Evolutionary conservation across 176 grass and related monocot genomes (phyloP).

Genomic region (Urochloa ruziziensis): DNA sequence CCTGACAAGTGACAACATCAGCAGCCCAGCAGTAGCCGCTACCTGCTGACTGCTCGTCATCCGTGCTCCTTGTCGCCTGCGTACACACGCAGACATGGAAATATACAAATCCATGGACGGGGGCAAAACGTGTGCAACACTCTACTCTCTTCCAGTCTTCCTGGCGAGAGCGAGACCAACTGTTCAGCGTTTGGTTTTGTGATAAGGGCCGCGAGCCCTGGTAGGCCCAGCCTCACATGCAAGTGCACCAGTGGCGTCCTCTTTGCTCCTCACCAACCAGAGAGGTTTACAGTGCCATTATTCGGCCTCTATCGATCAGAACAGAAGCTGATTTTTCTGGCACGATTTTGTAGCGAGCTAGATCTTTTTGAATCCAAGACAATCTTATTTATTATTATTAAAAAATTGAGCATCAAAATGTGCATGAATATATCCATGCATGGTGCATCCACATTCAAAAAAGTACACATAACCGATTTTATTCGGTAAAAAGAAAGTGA

Average conservation of each 20-base stretch:
- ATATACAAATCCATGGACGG: not conserved
- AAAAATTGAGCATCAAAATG: not conserved
- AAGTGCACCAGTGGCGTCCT: not conserved
- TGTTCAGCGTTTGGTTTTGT: not conserved
- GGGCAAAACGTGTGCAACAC: constrained; percentile 33
- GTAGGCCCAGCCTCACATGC: constrained; percentile 44
- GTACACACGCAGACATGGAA: not conserved
- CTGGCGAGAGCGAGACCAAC: not conserved
- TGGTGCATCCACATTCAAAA: not conserved
- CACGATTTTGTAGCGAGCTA: not conserved
- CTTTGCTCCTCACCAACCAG: constrained; percentile 28
- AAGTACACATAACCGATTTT: not conserved
- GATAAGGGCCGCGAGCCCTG: not conserved
- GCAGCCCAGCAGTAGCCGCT: not conserved
- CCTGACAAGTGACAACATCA: not conserved
- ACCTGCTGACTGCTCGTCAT: not conserved
- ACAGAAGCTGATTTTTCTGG: not conserved
- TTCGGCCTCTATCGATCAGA: not conserved
- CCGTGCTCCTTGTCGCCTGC: not conserved
- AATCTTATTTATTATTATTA: not conserved
- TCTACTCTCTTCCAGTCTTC: not conserved
- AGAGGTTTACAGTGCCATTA: not conserved
- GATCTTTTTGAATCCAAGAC: not conserved
- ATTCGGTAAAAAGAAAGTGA: not conserved
- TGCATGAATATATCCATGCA: not conserved